These are phyloP conservation scores for Nematocida sp. DNA, from an alignment of 371 early-diverging fungal genomes.

Conservation along the genomic window DNA sequence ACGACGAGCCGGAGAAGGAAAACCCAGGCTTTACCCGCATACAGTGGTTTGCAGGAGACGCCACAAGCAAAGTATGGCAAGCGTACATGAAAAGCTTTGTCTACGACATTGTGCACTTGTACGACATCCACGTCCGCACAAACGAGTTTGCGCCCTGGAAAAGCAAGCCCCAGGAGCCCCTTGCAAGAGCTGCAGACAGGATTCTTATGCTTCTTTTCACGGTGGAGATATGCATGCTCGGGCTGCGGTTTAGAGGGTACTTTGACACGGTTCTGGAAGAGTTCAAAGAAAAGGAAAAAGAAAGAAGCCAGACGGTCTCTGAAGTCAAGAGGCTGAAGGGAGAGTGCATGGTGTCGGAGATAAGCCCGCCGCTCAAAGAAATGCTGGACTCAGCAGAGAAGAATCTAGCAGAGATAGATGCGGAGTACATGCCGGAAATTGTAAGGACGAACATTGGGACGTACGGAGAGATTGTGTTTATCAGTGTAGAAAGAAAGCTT, in stretches of 20 bases:
- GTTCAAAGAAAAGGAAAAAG: constrained; percentile 42
- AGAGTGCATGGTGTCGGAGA: neutral
- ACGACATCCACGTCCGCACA: constrained; percentile 21
- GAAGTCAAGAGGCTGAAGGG: constrained; percentile 36
- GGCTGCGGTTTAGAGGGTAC: constrained; percentile 29
- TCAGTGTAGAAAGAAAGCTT: neutral
- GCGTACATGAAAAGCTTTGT: constrained; percentile 52
- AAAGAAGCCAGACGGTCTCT: neutral
- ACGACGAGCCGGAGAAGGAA: neutral
- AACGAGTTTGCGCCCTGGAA: constrained; percentile 23
- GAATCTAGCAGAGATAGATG: neutral
- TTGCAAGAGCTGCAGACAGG: constrained; percentile 9
- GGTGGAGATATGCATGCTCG: constrained; percentile 31
- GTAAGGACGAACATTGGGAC: constrained; percentile 12
- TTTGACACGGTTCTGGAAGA: constrained; percentile 29
- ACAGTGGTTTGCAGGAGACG: constrained; percentile 52
- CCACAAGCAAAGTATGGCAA: constrained; percentile 11
- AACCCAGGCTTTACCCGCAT: constrained; percentile 43
- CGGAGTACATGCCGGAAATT: constrained; percentile 25
- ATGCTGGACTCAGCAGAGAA: constrained; percentile 26
- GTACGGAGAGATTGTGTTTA: constrained; percentile 20
- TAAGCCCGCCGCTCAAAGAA: neutral
- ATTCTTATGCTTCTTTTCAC: constrained; percentile 25
- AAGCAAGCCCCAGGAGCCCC: neutral
- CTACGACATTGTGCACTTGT: constrained; percentile 25